Base-by-base conservation (phyloP, 1,284 basidiomycete genomes). In the Cutaneotrichosporon curvatum region DNA sequence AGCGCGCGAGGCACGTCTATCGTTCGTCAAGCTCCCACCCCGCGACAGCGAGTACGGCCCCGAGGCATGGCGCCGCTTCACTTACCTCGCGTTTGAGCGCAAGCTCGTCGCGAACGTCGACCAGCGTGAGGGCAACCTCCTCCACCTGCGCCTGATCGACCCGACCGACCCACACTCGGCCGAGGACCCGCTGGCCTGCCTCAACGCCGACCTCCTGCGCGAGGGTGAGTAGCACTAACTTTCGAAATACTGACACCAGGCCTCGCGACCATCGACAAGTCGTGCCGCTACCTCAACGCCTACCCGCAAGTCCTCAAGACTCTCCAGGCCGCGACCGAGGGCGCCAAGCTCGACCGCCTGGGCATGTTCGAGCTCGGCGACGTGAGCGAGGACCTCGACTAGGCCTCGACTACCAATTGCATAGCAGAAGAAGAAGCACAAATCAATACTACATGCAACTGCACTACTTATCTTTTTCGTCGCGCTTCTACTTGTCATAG, bases 101-200 rank as follows among this genome's bases (percentile, higher is more conserved):
- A 89, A 90, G 67, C 78, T 96, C 25, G 76, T 95, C 37, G 91
- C 89, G 31, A 94, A 91, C 72, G 74, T 91, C 48, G 91, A 96
- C 70, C 79, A 84, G 63, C 81, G 77, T 60, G 91, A 94, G 63
- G 85, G 84, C 36, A 65, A 78, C 32, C 63, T 82, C 3, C 75
- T 89, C 15, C 90, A 94, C 68, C 78, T 94, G 43, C 84, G 90
- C 28, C 78, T 94, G 37, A 89, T 92, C 53, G 88, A 94, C 65
- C 84, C 89, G 1, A 69, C 76, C 25, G 84, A 90, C 69, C 81
- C 85, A 4, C 73, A 76, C 10, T 75, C 79, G 10, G 76, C 79
- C 9, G 72, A 79, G 22, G 83, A 88, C 61, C 81, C 84, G 1
- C 67, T 80, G n/a, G 78, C 82, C 7, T 87, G 83, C 62, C 78